phyloP scores from a whole-genome alignment of 2,329 filamentous ascomycete genomes.

The Sarocladium brachiariae region DNA sequence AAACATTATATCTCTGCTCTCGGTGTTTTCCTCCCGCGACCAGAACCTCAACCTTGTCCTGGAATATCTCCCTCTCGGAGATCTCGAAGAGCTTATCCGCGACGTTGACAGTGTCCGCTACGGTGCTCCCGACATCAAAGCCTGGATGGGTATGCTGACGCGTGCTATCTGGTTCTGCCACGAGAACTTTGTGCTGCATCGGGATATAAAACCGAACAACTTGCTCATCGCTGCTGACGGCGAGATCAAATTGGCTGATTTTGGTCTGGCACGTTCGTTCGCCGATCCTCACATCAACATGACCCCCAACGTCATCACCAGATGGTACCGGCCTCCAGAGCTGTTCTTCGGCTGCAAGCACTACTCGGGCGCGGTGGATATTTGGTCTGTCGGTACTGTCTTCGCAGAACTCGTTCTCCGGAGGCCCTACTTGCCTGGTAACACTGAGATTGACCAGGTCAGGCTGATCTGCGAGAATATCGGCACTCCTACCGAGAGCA shows the following conservation, averaged over 20 bases:
- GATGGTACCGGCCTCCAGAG: constrained; percentile 94
- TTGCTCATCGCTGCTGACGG: constrained; percentile 88
- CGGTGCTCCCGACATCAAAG: constrained; percentile 85
- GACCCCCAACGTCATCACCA: constrained; percentile 92
- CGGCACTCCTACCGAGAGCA: constrained; percentile 86
- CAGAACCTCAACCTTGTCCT: constrained; percentile 95
- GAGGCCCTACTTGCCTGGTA: constrained; percentile 74
- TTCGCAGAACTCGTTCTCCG: constrained; percentile 86
- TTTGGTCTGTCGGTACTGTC: constrained; percentile 90
- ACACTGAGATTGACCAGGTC: constrained; percentile 82
- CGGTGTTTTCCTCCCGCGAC: constrained; percentile 92
- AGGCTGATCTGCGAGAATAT: constrained; percentile 76
- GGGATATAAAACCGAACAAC: constrained; percentile 99
- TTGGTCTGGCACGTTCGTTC: constrained; percentile 85
- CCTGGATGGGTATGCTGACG: constrained; percentile 97
- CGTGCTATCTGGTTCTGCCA: constrained; percentile 96
- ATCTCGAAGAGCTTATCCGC: constrained; percentile 90
- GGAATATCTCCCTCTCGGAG: constrained; percentile 87
- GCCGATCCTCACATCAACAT: constrained; percentile 82
- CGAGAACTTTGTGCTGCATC: constrained; percentile 86
- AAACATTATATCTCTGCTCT: constrained; percentile 88
- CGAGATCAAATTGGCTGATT: constrained; percentile 94
- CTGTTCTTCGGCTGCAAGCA: constrained; percentile 83
- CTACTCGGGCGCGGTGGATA: constrained; percentile 84
- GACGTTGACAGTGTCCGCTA: constrained; percentile 74